Percentiles rank a stretch among this genome's conserved stretches.
Evolutionary conservation across 345 rosid species (phyloP).

Genomic region (Rubroshorea leprosula): DNA sequence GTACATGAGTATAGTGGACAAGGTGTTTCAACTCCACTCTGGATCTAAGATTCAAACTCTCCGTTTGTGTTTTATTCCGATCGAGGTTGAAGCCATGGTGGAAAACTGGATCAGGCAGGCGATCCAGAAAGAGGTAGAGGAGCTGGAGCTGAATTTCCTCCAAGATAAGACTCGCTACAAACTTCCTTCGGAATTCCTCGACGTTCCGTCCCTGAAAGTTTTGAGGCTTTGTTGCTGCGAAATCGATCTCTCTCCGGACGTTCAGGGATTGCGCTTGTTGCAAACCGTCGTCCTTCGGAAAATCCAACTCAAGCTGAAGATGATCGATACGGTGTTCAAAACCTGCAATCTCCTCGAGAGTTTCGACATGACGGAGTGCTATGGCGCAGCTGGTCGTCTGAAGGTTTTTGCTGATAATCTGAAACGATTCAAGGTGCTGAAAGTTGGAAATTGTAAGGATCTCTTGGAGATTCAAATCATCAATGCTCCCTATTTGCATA

Average conservation of each 20-base stretch:
- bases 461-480: not conserved
- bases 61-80: constrained; percentile 8
- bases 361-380: constrained; percentile 10
- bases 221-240: not conserved
- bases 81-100: not conserved
- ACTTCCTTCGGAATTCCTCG: not conserved
- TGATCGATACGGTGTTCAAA: not conserved
- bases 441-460: constrained; percentile 5
- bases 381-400: not conserved
- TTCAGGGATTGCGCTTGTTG: not conserved
- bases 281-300: constrained; percentile 2
- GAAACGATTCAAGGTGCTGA: constrained; percentile 8
- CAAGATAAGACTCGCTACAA: not conserved
- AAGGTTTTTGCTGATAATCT: constrained; percentile 1
- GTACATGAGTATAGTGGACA: not conserved
- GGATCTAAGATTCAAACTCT: constrained; percentile 7
- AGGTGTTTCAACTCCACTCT: not conserved
- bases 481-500: not conserved
- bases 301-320: not conserved
- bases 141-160: constrained; percentile 23
- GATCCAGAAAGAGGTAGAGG: constrained; percentile 20
- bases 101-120: constrained; percentile 16
- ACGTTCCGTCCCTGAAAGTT: not conserved
- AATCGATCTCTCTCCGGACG: not conserved
- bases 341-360: constrained; percentile 9